These are phyloP conservation scores for Nannochloris sp. DNA, from an alignment of 139 green algal species.

Conservation along the genomic window DNA sequence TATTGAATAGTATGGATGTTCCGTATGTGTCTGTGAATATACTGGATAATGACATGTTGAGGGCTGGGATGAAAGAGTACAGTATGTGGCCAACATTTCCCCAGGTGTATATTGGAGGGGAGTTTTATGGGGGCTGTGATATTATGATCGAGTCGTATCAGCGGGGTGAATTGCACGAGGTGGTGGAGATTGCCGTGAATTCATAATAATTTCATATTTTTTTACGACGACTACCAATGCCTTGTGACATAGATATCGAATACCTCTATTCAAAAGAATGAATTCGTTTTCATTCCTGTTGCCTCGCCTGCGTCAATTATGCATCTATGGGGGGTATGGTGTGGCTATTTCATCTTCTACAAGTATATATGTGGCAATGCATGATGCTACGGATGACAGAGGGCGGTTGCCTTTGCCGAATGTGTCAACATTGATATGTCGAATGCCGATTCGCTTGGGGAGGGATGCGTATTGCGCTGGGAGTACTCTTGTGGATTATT, in stretches of 20 bases:
- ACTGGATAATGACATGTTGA: constrained; percentile 77
- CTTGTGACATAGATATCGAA: too few relatives aligned
- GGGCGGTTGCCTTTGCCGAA: too few relatives aligned
- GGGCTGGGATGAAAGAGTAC: constrained; percentile 79
- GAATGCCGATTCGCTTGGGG: constrained; percentile 17
- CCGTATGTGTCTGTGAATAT: constrained; percentile 89
- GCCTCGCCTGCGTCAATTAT: not conserved
- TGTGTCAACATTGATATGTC: too few relatives aligned
- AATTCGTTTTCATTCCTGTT: not conserved
- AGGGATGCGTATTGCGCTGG: constrained; percentile 19
- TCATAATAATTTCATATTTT: constrained; percentile 22
- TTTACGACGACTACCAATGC: not conserved
- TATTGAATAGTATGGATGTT: constrained; percentile 64
- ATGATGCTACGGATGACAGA: too few relatives aligned
- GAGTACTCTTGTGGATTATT: constrained; percentile 42
- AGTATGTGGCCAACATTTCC: constrained; percentile 82
- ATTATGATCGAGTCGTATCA: constrained; percentile 86
- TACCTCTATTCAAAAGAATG: not conserved
- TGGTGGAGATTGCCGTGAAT: constrained; percentile 54
- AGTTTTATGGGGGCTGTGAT: constrained; percentile 95
- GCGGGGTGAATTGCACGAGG: constrained; percentile 63
- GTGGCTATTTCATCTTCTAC: too few relatives aligned
- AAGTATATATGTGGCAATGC: too few relatives aligned
- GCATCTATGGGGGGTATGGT: too few relatives aligned
- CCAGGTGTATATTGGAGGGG: constrained; percentile 87